Conservation (phyloP, 2,329 filamentous ascomycete species). For the Ilyonectria sp. region DNA sequence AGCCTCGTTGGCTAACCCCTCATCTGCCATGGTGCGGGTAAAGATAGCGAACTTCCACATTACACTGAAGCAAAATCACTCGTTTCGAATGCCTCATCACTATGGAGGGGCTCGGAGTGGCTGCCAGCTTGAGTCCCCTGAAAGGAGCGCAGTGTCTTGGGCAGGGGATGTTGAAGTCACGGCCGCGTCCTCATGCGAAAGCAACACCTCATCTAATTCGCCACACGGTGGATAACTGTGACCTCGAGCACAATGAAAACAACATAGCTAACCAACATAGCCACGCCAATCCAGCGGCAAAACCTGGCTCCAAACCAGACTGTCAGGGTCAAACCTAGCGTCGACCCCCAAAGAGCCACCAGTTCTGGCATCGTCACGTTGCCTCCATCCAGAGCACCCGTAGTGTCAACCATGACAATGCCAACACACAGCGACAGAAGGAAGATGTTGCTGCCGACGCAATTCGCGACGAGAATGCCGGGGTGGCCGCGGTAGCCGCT, state of each 20-base stretch:
- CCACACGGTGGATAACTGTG: neutral
- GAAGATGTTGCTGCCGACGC: conserved; percentile 69
- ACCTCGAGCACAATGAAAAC: neutral
- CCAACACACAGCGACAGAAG: conserved; percentile 66
- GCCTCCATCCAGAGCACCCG: neutral
- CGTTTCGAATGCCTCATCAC: too few species aligned
- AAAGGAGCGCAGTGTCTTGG: neutral
- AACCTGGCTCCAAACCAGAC: conserved; percentile 38
- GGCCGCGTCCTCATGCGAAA: neutral
- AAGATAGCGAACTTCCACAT: too few species aligned
- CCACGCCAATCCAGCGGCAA: conserved; percentile 53
- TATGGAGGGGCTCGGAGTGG: too few species aligned
- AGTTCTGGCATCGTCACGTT: neutral
- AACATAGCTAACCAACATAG: conserved; percentile 44
- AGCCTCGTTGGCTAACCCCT: too few species aligned
- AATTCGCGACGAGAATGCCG: conserved; percentile 67
- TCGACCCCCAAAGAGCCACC: conserved; percentile 17
- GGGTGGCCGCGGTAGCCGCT: conserved; percentile 62
- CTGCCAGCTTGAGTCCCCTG: neutral
- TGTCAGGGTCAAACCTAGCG: conserved; percentile 34
- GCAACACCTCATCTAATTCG: neutral
- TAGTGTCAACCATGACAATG: conserved; percentile 46
- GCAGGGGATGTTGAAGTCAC: neutral
- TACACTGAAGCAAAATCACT: too few species aligned
- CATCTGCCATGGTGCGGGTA: too few species aligned